Base-by-base conservation (phyloP, 108 stramenopile genomes). In the Cafeteria roenbergensis region DNA sequence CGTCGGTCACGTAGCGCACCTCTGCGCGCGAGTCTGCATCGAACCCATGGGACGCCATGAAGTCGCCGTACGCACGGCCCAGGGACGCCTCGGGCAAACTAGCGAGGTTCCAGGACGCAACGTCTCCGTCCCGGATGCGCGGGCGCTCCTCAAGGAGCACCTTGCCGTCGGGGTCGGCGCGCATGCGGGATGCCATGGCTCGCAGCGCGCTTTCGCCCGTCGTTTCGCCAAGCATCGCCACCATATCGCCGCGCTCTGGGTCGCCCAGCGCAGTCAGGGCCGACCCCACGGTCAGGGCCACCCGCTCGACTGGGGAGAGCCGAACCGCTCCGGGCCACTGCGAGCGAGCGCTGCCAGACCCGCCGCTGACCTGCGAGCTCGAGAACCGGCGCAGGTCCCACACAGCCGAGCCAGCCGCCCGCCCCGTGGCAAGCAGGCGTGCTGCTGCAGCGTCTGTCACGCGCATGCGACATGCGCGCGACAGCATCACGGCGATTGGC, bases 171-270 rank as follows among this genome's bases (percentile, higher is more conserved):
- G 60, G 55, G 69, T 84, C 68, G 29, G 1, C 27, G 29, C 53
- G 55, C 89, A 93, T 87, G 20, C 66, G 64, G 28, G 69, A 52
- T 0, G 69, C 67, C 60, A 95, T 76, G 51, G 73, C 66, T 60
- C 84, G 81, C 35, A 95, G 69, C 22, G 89, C 82, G 32, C 56
- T 2, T 2, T 53, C 52, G 2, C 24, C 52, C 20, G 92, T 92
- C 34, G 90, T 75, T 73, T 95, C 94, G 52, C 89, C 92, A n/a
- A 95, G 79, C 26, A 84, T 82, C 0, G 92, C 92, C 29, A 95
- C 90, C 64, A 89, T 85, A 73, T 93, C 94, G 57, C 80, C 90
- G 6, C 91, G 82, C 25, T 84, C 85, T 0, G 94, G 92, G 61
- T 93, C 86, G 8, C 60, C 34, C 51, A 92, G 64, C 22, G 92